phyloP scores from a whole-genome alignment of 2,329 filamentous ascomycete species.

The Cladosporium sp. region DNA sequence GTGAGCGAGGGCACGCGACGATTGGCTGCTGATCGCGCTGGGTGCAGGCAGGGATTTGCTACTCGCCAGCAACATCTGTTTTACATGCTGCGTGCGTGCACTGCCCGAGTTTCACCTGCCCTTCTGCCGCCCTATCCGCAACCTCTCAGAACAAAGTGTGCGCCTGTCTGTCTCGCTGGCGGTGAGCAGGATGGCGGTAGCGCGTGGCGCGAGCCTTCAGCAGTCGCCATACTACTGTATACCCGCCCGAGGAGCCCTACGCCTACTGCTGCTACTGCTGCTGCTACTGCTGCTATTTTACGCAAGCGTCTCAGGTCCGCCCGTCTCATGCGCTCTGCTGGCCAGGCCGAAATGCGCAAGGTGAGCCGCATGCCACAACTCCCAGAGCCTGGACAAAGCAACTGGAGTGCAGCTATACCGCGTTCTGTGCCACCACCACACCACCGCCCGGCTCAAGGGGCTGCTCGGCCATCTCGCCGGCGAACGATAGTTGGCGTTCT shows the following conservation, averaged over 20 bases:
- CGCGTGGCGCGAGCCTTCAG: conserved; percentile 11
- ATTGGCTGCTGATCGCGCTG: neutral
- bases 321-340: conserved; percentile 7
- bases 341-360: conserved; percentile 4
- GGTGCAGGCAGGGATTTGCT: conserved; percentile 11
- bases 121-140: conserved; percentile 18
- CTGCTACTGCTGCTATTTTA: neutral
- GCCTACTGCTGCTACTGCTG: neutral
- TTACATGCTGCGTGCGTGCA: conserved; percentile 9
- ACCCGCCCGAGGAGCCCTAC: neutral
- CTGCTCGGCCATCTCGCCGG: conserved; percentile 7
- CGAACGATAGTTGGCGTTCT: conserved; percentile 17
- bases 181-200: conserved; percentile 11
- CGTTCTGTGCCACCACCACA: conserved; percentile 7
- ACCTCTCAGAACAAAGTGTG: neutral
- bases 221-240: conserved; percentile 6
- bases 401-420: neutral
- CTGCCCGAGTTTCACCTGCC: conserved; percentile 14
- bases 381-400: neutral
- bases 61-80: neutral
- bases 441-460: conserved; percentile 7
- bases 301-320: conserved; percentile 14
- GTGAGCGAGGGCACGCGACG: conserved; percentile 1
- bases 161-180: neutral
- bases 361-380: neutral